A percentile compares a stretch with the other conserved stretches of the same genome.
Evolutionary conservation across 176 grass and related monocot species (phyloP).

Genomic region (Rhipidocladum racemiflorum): DNA sequence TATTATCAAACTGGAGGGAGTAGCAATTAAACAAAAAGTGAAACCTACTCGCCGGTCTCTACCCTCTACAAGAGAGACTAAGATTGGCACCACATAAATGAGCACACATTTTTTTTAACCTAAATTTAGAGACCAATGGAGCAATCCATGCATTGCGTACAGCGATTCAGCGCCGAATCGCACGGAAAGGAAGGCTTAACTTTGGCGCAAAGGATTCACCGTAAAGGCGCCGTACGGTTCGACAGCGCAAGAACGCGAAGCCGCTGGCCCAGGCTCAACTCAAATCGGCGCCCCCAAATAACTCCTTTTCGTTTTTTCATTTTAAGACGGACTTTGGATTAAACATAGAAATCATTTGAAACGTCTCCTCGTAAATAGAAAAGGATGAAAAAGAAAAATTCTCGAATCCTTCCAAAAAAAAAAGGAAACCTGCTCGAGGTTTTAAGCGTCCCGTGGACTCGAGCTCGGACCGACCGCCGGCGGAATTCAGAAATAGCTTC

Average conservation of each 20-base stretch:
- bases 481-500: background rate
- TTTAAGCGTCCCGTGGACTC: background rate
- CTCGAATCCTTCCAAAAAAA: background rate
- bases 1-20: no score
- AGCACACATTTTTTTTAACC: background rate
- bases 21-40: no score
- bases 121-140: no score
- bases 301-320: no score
- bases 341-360: no score
- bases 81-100: background rate
- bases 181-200: conserved; percentile 39
- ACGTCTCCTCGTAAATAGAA: no score
- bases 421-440: background rate
- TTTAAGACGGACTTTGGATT: no score
- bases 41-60: no score
- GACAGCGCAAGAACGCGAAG: background rate
- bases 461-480: background rate
- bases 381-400: no score
- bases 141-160: background rate
- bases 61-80: background rate
- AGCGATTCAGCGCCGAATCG: conserved; percentile 1
- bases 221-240: conserved; percentile 12
- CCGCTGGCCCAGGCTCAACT: background rate
- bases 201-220: conserved; percentile 29
- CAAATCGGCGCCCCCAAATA: background rate